Percentiles rank a stretch among this genome's conserved stretches.
These are phyloP conservation scores for Xylaria sp. DNA, from an alignment of 2,329 filamentous ascomycete genomes.

Conservation along the genomic window DNA sequence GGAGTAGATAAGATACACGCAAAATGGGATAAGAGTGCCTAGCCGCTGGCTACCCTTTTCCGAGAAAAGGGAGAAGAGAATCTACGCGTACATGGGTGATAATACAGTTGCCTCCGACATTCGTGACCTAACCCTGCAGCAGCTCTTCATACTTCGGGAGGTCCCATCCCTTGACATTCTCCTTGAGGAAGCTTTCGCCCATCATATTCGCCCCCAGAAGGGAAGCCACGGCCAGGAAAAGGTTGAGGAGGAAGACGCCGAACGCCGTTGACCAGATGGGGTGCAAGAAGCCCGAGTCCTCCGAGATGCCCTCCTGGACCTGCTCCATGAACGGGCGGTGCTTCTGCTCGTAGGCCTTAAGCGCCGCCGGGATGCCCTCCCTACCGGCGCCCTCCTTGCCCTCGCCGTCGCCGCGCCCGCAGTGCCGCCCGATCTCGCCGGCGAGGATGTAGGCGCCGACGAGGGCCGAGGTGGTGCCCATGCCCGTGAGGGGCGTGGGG, in stretches of 20 bases:
- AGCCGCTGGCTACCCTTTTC: too few relatives aligned
- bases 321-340: slow-evolving; percentile 45
- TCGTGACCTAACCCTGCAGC: background rate
- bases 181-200: slow-evolving; percentile 35
- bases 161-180: slow-evolving; percentile 40
- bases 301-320: slow-evolving; percentile 35
- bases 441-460: slow-evolving; percentile 52
- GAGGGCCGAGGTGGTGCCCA: slow-evolving; percentile 46
- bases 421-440: slow-evolving; percentile 43
- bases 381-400: slow-evolving; percentile 4
- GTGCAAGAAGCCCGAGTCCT: slow-evolving; percentile 2
- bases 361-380: slow-evolving; percentile 34
- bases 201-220: slow-evolving; percentile 41
- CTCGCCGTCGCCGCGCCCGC: slow-evolving; percentile 9
- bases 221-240: slow-evolving; percentile 34
- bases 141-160: slow-evolving; percentile 42
- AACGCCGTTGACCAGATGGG: slow-evolving; percentile 35
- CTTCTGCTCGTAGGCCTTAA: slow-evolving; percentile 41
- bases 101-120: background rate
- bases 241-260: slow-evolving; percentile 38
- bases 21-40: too few relatives aligned
- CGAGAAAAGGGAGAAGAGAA: too few relatives aligned
- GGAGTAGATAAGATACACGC: too few relatives aligned
- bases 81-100: too few relatives aligned
- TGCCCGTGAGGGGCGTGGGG: slow-evolving; percentile 47